These are phyloP conservation scores for Pouteria campechiana DNA, from an alignment of 179 eudicot species.

Conservation along the genomic window DNA sequence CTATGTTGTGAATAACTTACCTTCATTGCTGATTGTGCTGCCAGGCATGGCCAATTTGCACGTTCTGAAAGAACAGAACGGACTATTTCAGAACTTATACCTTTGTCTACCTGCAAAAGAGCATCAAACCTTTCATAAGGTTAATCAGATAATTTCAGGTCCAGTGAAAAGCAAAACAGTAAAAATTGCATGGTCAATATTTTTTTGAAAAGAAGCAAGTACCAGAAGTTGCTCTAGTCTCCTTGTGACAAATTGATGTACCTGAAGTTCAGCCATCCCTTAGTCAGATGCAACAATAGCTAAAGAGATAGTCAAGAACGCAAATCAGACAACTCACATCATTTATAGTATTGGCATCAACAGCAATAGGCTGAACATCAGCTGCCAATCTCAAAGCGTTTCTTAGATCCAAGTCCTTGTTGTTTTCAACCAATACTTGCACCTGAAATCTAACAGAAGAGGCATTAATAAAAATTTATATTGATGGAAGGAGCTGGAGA, in stretches of 20 bases:
- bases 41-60: conserved; percentile 69
- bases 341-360: conserved; percentile 47
- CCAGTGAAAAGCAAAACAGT: not conserved
- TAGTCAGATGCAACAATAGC: conserved; percentile 1
- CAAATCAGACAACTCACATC: too few species aligned
- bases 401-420: conserved; percentile 62
- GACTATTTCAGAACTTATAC: conserved; percentile 84
- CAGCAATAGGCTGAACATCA: conserved; percentile 64
- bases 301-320: not conserved
- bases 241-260: conserved; percentile 87
- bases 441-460: conserved; percentile 35
- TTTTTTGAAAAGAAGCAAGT: conserved; percentile 6
- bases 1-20: conserved; percentile 31
- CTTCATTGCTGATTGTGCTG: conserved; percentile 69
- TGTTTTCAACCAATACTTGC: conserved; percentile 80
- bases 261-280: conserved; percentile 29
- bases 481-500: conserved; percentile 1
- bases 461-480: conserved; percentile 4
- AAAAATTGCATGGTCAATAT: not conserved
- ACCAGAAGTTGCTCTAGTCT: conserved; percentile 97
- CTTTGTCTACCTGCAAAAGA: conserved; percentile 72
- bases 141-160: not conserved
- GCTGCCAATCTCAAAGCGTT: conserved; percentile 78
- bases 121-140: not conserved
- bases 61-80: conserved; percentile 81